Percentiles rank a stretch among this genome's conserved stretches.
These are phyloP conservation scores for Moniliophthora roreri DNA, from an alignment of 1,284 basidiomycete species.

Conservation along the genomic window DNA sequence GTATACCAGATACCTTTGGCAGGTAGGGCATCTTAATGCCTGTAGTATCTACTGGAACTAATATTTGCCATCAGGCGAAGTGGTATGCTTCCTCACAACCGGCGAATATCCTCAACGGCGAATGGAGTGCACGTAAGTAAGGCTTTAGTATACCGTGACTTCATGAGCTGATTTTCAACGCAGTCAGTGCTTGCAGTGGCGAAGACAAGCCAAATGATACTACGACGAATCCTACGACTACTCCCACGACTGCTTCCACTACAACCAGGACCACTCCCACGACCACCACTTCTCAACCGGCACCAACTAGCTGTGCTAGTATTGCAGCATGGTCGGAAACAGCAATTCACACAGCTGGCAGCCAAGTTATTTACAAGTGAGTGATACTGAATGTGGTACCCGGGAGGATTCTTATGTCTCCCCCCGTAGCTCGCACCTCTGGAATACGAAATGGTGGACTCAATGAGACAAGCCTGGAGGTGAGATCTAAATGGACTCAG, in stretches of 20 bases:
- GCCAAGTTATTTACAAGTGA: slow-evolving; percentile 50
- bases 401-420: slow-evolving; percentile 6
- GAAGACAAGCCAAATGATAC: slow-evolving; percentile 23
- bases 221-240: no score
- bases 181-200: slow-evolving; percentile 55
- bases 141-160: neutral
- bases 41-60: neutral
- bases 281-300: slow-evolving; percentile 22
- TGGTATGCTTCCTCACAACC: slow-evolving; percentile 55
- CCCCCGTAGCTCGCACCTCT: slow-evolving; percentile 47
- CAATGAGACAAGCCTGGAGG: slow-evolving; percentile 56
- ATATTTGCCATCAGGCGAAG: slow-evolving; percentile 45
- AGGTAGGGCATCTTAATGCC: slow-evolving; percentile 37
- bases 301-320: slow-evolving; percentile 44
- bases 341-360: slow-evolving; percentile 48
- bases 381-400: no score
- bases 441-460: slow-evolving; percentile 68
- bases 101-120: slow-evolving; percentile 45
- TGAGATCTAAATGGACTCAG: slow-evolving; percentile 22
- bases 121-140: slow-evolving; percentile 64
- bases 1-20: slow-evolving; percentile 38
- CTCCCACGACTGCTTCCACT: neutral
- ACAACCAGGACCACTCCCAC: slow-evolving; percentile 17
- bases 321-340: slow-evolving; percentile 51
- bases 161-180: slow-evolving; percentile 8